Conservation (phyloP, 2,329 filamentous ascomycete species). For the Arthrinium puccinioides region DNA sequence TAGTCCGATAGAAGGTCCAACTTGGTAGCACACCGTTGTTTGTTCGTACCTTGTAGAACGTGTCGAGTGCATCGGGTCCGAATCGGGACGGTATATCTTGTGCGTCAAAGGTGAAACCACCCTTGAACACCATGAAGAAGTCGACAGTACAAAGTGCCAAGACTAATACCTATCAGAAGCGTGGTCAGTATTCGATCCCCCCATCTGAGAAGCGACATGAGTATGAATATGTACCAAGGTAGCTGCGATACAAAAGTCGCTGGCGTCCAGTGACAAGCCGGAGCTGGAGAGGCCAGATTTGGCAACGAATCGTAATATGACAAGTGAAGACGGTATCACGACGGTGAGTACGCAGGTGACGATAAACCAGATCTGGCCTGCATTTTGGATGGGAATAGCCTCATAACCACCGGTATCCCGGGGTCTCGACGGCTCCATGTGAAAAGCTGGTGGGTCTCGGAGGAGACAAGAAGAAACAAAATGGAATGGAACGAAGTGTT, state of each 20-base stretch:
- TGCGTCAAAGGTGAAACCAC: slow-evolving; percentile 3
- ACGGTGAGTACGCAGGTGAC: slow-evolving; percentile 1
- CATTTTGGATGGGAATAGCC: slow-evolving; percentile 5
- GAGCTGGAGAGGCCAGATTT: background rate
- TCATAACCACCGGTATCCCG: slow-evolving; percentile 2
- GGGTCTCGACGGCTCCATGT: no score
- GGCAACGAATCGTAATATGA: slow-evolving; percentile 5
- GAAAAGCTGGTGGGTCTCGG: no score
- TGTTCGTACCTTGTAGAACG: slow-evolving; percentile 5
- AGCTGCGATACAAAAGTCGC: slow-evolving; percentile 4
- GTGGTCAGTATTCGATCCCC: no score
- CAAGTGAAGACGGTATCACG: slow-evolving; percentile 2
- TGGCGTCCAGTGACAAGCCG: slow-evolving; percentile 1
- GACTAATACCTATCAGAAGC: slow-evolving; percentile 1
- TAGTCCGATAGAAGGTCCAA: no score
- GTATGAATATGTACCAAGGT: slow-evolving; percentile 2
- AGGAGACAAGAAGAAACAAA: no score
- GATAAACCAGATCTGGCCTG: slow-evolving; percentile 4
- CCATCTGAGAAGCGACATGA: no score
- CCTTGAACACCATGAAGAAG: slow-evolving; percentile 6
- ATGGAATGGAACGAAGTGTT: no score
- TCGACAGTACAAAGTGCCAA: slow-evolving; percentile 3
- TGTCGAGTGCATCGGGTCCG: background rate
- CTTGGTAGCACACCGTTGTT: no score
- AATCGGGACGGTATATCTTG: background rate